Base-by-base conservation (phyloP, 2,329 filamentous ascomycete genomes). In the Cercospora janseana region DNA sequence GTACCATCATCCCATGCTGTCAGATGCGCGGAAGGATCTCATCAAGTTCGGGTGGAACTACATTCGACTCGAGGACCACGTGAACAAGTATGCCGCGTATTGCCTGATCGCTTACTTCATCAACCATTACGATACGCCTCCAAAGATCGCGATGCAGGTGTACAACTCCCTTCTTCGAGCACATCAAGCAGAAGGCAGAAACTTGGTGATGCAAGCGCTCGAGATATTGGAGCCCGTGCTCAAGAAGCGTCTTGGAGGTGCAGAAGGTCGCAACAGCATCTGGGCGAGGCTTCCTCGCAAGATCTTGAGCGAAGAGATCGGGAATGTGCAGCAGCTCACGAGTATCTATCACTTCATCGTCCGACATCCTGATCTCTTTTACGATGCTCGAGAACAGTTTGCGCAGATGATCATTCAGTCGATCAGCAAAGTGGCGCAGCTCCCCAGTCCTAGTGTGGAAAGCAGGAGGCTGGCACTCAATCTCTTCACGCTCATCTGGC, bases 1-100 rank as follows among this genome's bases (percentile, higher is more conserved):
- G 66, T 95, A 97, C 63, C 89, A 98, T 63, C 84, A 92, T 63
- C 81, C 82, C 24, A 87, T 90, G 46, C 80, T 98, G 1, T 87
- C 94, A 60, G 93, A 97, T 63, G 85, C 88, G 2, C 84, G 94
- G 28, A 98, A 98, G 70, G 93, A 98, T 58, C 92, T 98, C 55
- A 98, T 98, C 65, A 97, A 96, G 71, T 98, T 97, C 70, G 91
- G 90, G 3, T 99, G 93, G 93, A 95, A 91, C 13, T 97, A 95
- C 66, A 98, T 98, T 63, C 83, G 88, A 18, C 80, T 98, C n/a
- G 94, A 99, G 65, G 93, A 99, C 69, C 88, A 95, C 50, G 95
- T 98, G 74, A 98, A 97, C 75, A 98, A 98, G 70, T 93, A 97
- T 68, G 93, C 92, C 0, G 91, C 93, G 2, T 98, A 98, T 63